Conservation (phyloP, 352 stramenopile species). For the Lagenidium sp. region DNA sequence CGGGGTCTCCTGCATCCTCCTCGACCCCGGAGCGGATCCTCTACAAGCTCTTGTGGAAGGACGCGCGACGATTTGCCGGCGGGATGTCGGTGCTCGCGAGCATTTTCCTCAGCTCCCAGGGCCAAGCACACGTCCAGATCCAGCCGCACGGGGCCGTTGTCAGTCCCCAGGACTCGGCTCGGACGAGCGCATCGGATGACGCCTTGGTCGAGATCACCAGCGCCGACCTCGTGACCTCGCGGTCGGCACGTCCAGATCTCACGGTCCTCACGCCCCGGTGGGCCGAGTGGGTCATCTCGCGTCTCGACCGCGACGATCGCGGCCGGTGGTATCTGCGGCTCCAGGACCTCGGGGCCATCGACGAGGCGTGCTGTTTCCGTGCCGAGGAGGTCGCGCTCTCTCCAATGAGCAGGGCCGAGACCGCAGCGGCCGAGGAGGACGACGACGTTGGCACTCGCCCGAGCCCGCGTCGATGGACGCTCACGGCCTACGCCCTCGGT, state of each 20-base stretch:
- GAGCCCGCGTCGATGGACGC: too few species aligned
- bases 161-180: too few species aligned
- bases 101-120: neutral
- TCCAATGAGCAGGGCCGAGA: neutral
- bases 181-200: too few species aligned
- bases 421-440: too few species aligned
- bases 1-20: too few species aligned
- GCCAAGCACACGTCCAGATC: neutral
- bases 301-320: conserved; percentile 8
- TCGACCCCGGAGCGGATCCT: too few species aligned
- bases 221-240: conserved; percentile 6
- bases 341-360: conserved; percentile 7
- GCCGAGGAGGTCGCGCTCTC: conserved; percentile 6
- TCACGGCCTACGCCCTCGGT: conserved; percentile 10
- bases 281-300: conserved; percentile 13
- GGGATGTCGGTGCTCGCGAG: too few species aligned
- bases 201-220: neutral
- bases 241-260: conserved; percentile 10
- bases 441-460: too few species aligned
- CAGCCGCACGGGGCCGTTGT: neutral
- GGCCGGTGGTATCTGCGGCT: conserved; percentile 14
- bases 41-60: conserved; percentile 1
- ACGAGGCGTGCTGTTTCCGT: conserved; percentile 9
- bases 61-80: neutral
- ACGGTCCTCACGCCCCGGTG: conserved; percentile 10